Conservation (phyloP, 164 flowering plant species). For the Berberis thunbergii region DNA sequence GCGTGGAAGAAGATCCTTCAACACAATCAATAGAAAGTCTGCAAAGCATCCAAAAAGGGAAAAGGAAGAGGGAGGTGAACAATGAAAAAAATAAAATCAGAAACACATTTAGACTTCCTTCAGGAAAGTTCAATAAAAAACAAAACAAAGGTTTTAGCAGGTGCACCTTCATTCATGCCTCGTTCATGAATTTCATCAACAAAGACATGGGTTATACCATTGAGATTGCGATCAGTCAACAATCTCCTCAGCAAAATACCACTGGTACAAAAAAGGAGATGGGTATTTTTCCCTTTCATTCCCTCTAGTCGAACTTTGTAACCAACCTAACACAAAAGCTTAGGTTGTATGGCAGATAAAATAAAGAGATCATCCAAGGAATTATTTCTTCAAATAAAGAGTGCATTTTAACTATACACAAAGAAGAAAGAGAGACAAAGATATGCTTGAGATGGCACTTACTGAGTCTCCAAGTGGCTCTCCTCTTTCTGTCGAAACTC, state of each 20-base stretch:
- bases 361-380: slow-evolving; percentile 14
- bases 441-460: slow-evolving; percentile 15
- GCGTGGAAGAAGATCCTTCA: slow-evolving; percentile 96
- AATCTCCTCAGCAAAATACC: slow-evolving; percentile 92
- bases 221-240: slow-evolving; percentile 74
- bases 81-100: not conserved
- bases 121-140: not conserved
- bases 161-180: slow-evolving; percentile 96
- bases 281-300: slow-evolving; percentile 95
- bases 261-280: slow-evolving; percentile 96
- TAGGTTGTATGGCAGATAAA: slow-evolving; percentile 26
- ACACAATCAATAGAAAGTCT: slow-evolving; percentile 90
- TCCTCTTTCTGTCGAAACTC: slow-evolving; percentile 96
- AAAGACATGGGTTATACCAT: slow-evolving; percentile 96
- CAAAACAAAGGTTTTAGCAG: slow-evolving; percentile 3
- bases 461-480: slow-evolving; percentile 97
- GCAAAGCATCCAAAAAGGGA: slow-evolving; percentile 9
- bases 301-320: slow-evolving; percentile 99
- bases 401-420: not conserved
- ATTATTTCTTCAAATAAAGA: not conserved
- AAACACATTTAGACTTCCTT: too few relatives aligned
- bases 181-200: slow-evolving; percentile 99
- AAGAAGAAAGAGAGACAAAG: slow-evolving; percentile 3
- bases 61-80: not conserved
- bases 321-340: slow-evolving; percentile 79